Evolutionary conservation across 2,329 filamentous ascomycete genomes (phyloP).

Genomic region (Fusarium pseudoanthophilum): DNA sequence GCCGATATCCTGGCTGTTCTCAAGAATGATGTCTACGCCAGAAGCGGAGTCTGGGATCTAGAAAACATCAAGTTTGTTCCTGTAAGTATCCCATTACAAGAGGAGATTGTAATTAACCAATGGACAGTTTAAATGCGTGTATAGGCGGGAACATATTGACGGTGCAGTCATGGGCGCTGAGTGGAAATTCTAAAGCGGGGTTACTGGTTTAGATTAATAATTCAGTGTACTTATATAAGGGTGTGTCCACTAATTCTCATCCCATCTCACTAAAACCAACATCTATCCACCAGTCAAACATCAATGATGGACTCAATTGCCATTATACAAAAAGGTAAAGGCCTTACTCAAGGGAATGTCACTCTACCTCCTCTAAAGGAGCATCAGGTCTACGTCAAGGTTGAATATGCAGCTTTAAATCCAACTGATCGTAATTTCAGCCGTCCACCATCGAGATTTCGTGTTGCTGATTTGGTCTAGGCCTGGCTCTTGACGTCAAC

Average conservation of each 20-base stretch:
- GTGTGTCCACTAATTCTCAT: not conserved
- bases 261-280: not conserved
- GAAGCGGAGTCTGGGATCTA: not conserved
- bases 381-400: conserved; percentile 39
- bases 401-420: conserved; percentile 42
- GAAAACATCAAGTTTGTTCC: not conserved
- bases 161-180: not conserved
- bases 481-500: conserved; percentile 49
- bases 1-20: not conserved
- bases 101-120: fast-evolving
- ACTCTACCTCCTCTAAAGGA: conserved; percentile 10
- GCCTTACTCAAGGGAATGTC: not conserved
- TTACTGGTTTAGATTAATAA: not conserved
- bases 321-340: conserved; percentile 10
- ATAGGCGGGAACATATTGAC: not conserved
- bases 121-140: not conserved
- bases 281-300: not conserved
- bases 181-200: not conserved
- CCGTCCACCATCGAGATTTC: fast-evolving
- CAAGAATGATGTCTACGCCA: not conserved
- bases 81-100: fast-evolving
- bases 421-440: conserved; percentile 38
- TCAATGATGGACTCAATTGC: not conserved
- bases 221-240: not conserved
- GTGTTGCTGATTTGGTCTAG: not conserved